Conservation (phyloP, 495 filamentous ascomycete genomes). For the Neurospora intermedia region DNA sequence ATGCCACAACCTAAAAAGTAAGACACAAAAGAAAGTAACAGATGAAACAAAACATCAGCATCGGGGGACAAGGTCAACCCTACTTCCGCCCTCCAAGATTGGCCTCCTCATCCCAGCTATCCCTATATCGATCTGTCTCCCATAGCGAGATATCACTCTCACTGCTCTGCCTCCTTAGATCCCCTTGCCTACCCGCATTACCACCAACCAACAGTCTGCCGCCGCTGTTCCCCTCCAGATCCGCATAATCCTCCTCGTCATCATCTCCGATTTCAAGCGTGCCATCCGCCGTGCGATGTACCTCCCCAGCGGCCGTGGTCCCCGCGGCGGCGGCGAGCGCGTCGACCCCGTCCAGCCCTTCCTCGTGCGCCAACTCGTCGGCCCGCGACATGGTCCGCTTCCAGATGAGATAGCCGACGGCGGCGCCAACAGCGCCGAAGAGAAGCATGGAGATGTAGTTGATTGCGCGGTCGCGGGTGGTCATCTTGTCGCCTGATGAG, state of each 20-base stretch:
- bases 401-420: conserved; percentile 80
- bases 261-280: conserved; percentile 19
- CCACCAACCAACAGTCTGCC: not conserved
- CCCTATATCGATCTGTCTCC: conserved; percentile 32
- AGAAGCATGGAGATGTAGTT: conserved; percentile 72
- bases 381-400: conserved; percentile 73
- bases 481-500: conserved; percentile 51
- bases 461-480: conserved; percentile 52
- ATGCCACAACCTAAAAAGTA: not conserved
- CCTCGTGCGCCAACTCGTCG: conserved; percentile 73
- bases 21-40: not conserved
- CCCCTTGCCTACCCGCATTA: not conserved
- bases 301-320: conserved; percentile 2
- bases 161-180: not conserved
- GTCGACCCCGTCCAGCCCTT: conserved; percentile 36
- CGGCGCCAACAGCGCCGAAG: conserved; percentile 57
- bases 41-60: not conserved
- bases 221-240: not conserved
- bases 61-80: not conserved
- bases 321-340: conserved; percentile 6
- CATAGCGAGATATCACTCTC: conserved; percentile 54
- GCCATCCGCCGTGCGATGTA: conserved; percentile 4
- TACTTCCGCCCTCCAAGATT: not conserved
- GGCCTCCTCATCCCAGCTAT: conserved; percentile 21
- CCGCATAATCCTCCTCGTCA: conserved; percentile 12